Conservation (phyloP, 495 filamentous ascomycete species). For the Lophiotrema nucula region DNA sequence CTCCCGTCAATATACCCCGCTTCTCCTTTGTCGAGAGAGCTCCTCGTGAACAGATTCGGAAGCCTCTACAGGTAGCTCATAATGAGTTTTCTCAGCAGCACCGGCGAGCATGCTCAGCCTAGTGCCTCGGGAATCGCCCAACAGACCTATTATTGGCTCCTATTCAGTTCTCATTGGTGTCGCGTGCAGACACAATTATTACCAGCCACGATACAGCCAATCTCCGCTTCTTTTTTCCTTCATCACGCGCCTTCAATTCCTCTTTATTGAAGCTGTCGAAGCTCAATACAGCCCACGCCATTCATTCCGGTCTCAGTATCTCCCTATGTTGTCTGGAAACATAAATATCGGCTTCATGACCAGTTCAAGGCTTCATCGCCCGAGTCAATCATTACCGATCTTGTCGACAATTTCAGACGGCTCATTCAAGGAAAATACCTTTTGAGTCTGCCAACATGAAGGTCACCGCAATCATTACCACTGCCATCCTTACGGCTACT, state of each 20-base stretch:
- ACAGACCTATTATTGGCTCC: conserved; percentile 22
- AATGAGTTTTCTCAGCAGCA: no score
- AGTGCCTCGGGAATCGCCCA: no score
- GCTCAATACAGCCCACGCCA: neutral
- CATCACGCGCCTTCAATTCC: no score
- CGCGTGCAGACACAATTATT: neutral
- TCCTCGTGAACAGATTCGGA: no score
- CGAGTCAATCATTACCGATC: conserved; percentile 1
- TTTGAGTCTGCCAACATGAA: conserved; percentile 47
- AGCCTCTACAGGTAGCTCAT: no score
- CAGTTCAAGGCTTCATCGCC: neutral
- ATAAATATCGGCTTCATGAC: conserved; percentile 10
- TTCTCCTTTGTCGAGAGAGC: neutral
- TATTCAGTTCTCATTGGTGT: conserved; percentile 14
- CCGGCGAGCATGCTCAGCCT: no score
- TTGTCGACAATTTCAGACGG: conserved; percentile 4
- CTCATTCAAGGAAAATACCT: conserved; percentile 10
- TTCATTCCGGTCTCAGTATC: neutral
- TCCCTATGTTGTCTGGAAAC: neutral
- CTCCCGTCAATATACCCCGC: neutral
- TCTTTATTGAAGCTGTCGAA: conserved; percentile 24
- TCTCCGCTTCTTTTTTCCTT: no score
- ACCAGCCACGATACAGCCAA: no score
- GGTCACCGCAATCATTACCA: conserved; percentile 42
- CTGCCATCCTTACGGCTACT: conserved; percentile 45